A percentile compares a stretch with the other conserved stretches of the same genome.
These are phyloP conservation scores for Penicillium alfredii DNA, from an alignment of 495 filamentous ascomycete genomes.

Conservation along the genomic window DNA sequence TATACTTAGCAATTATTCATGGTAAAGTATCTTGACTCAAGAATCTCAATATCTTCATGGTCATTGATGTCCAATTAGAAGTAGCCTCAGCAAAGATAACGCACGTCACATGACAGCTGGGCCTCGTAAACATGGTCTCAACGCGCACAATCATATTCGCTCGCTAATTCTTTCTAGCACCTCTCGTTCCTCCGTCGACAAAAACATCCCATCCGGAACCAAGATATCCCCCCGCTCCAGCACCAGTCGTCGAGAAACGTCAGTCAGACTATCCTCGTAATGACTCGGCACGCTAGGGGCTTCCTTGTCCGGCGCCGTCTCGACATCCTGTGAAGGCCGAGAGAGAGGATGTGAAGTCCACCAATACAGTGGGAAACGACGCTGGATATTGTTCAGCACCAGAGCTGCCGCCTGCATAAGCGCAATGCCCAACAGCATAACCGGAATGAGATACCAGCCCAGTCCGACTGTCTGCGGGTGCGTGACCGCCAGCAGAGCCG, in stretches of 20 bases:
- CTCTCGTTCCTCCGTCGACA: constrained; percentile 29
- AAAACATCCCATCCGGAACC: constrained; percentile 30
- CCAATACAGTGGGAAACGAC: constrained; percentile 78
- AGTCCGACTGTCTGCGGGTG: constrained; percentile 46
- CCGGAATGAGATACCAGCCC: constrained; percentile 67
- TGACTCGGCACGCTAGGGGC: constrained; percentile 11
- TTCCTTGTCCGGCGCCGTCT: constrained; percentile 17
- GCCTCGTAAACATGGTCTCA: too few species aligned
- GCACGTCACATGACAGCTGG: too few species aligned
- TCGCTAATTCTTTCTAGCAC: constrained; percentile 29
- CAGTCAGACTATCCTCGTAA: constrained; percentile 24
- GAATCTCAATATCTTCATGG: too few species aligned
- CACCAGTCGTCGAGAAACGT: constrained; percentile 26
- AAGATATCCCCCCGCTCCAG: constrained; percentile 25
- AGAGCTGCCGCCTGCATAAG: constrained; percentile 64
- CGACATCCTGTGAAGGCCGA: constrained; percentile 16
- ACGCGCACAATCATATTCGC: constrained; percentile 25
- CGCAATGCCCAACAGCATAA: constrained; percentile 57
- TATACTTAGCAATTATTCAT: too few species aligned
- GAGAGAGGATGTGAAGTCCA: constrained; percentile 36
- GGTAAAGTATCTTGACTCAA: too few species aligned
- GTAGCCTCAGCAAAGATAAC: too few species aligned
- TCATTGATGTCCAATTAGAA: too few species aligned
- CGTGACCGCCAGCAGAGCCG: constrained; percentile 70
- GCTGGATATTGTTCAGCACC: constrained; percentile 69